phyloP scores from a whole-genome alignment of 441 rosid species.

The Mallotus repandus region DNA sequence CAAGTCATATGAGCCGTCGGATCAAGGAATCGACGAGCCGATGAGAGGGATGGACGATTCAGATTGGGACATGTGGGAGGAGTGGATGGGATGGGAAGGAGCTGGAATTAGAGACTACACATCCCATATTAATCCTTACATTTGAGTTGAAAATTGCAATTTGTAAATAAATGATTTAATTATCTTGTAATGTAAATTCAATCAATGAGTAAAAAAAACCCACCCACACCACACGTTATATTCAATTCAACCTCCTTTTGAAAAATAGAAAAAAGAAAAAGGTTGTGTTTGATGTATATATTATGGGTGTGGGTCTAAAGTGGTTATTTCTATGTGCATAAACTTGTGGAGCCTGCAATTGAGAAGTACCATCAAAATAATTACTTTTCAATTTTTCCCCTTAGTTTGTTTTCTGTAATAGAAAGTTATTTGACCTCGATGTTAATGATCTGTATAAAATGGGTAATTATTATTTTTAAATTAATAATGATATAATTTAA shows the following conservation, averaged over 20 bases:
- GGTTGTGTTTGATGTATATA: not conserved
- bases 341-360: not conserved
- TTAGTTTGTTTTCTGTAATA: too few relatives aligned
- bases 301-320: conserved; percentile 4
- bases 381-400: too few relatives aligned
- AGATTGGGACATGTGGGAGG: conserved; percentile 88
- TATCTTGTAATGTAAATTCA: not conserved
- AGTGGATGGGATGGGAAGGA: conserved; percentile 99
- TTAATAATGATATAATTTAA: too few relatives aligned
- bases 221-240: not conserved
- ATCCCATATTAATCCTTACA: conserved; percentile 79
- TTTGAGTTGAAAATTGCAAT: conserved; percentile 21
- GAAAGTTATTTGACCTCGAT: too few relatives aligned
- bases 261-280: not conserved
- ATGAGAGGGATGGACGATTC: conserved; percentile 58
- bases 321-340: conserved; percentile 7
- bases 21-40: conserved; percentile 45
- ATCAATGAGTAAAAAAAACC: not conserved
- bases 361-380: too few relatives aligned
- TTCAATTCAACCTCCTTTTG: not conserved
- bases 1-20: conserved; percentile 35
- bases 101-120: conserved; percentile 81
- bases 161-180: conserved; percentile 1
- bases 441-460: too few relatives aligned
- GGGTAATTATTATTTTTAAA: too few relatives aligned